phyloP scores from a whole-genome alignment of 2,329 filamentous ascomycete species.

The Diaporthe aspalathi region DNA sequence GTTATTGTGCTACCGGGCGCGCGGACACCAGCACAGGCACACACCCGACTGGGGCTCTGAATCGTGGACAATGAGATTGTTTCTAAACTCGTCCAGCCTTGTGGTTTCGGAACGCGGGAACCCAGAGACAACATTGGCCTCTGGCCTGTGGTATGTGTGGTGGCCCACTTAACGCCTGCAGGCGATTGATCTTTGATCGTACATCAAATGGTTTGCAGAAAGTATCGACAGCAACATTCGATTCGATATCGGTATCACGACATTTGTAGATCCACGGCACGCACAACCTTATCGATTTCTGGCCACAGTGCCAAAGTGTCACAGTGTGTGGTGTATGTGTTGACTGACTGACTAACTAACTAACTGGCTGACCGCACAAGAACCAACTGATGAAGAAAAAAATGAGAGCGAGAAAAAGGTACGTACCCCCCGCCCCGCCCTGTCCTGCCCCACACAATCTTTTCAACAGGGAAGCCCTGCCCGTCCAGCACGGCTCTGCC shows the following conservation, averaged over 20 bases:
- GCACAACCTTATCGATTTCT: conserved; percentile 8
- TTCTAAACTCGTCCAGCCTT: conserved; percentile 20
- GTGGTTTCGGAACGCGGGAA: not conserved
- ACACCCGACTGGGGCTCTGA: not conserved
- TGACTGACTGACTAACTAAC: too few relatives aligned
- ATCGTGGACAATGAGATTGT: conserved; percentile 16
- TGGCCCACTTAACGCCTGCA: not conserved
- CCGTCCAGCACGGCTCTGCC: not conserved
- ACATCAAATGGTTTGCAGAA: conserved; percentile 8
- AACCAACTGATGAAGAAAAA: not conserved
- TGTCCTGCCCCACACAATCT: conserved; percentile 28
- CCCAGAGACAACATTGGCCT: not conserved
- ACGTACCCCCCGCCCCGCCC: not conserved
- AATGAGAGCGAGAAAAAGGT: not conserved
- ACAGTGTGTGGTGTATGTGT: not conserved
- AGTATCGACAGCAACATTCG: not conserved
- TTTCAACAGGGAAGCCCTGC: conserved; percentile 13
- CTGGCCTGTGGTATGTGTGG: not conserved
- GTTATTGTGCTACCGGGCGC: too few relatives aligned
- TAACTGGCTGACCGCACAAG: not conserved
- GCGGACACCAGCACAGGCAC: too few relatives aligned
- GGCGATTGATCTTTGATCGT: conserved; percentile 10
- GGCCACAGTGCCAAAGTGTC: not conserved
- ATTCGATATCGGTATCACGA: not conserved
- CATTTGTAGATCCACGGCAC: not conserved